Evolutionary conservation across 139 green algal species (phyloP).

Genomic region (Volvox africanus): DNA sequence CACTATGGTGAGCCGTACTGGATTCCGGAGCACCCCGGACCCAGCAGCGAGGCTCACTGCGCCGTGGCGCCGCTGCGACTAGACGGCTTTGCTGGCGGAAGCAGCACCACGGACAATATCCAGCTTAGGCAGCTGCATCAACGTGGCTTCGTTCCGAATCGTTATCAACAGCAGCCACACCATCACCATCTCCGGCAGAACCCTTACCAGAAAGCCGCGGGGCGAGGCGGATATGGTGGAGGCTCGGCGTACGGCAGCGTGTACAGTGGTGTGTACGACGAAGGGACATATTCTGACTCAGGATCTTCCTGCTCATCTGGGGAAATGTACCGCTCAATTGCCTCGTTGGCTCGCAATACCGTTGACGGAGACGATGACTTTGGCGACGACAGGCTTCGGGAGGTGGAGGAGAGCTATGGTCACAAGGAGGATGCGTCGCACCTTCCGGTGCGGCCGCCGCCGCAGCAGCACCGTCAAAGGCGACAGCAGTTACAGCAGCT

Average conservation of each 20-base stretch:
- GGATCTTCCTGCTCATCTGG: not conserved
- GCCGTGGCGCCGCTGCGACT: not conserved
- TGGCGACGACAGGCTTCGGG: not conserved
- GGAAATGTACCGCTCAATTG: conserved; percentile 42
- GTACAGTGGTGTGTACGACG: not conserved
- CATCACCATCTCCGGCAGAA: not conserved
- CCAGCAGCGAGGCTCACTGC: not conserved
- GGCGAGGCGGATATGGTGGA: not conserved
- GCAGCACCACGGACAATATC: not conserved
- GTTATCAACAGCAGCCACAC: not conserved
- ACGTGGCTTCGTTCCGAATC: not conserved
- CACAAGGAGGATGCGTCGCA: not conserved
- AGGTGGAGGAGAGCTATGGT: not conserved
- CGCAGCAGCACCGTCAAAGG: not conserved
- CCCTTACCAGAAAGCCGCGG: not conserved
- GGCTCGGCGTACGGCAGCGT: not conserved
- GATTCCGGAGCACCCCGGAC: not conserved
- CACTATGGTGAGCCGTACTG: not conserved
- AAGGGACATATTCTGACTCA: not conserved
- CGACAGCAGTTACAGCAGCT: not conserved
- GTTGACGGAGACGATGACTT: not conserved
- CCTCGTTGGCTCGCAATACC: not conserved
- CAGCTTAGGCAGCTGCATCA: not conserved
- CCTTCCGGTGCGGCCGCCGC: not conserved
- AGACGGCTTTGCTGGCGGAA: not conserved